Conservation (phyloP, 495 filamentous ascomycete genomes). For the Talaromyces wortmannii region DNA sequence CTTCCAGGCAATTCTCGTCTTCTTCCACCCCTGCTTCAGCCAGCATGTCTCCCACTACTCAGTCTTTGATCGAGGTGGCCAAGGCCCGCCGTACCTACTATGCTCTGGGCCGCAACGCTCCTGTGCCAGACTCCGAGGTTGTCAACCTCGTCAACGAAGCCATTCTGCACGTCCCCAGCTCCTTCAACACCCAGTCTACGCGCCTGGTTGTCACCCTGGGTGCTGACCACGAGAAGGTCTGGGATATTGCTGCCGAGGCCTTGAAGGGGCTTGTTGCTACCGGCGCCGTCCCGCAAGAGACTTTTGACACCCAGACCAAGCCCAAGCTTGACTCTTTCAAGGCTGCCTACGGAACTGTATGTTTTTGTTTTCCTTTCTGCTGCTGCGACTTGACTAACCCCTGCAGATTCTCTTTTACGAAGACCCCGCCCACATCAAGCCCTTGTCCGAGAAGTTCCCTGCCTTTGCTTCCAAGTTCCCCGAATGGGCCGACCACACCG, state of each 20-base stretch:
- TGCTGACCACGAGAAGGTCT: conserved; percentile 42
- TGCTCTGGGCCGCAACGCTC: conserved; percentile 33
- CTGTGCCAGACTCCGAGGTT: conserved; percentile 41
- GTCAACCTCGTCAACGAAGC: conserved; percentile 41
- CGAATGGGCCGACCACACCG: conserved; percentile 44
- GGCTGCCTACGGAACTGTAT: conserved; percentile 42
- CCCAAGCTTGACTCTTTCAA: conserved; percentile 36
- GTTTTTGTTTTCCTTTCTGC: conserved; percentile 7
- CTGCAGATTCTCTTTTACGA: conserved; percentile 46
- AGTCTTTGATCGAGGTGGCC: conserved; percentile 30
- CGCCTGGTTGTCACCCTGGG: conserved; percentile 40
- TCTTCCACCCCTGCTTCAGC: not conserved
- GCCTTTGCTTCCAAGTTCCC: conserved; percentile 36
- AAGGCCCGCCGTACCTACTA: conserved; percentile 43
- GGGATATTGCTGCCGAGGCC: conserved; percentile 36
- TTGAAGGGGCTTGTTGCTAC: conserved; percentile 29
- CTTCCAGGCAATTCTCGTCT: not conserved
- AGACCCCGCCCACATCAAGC: conserved; percentile 35
- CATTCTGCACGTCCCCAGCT: conserved; percentile 40
- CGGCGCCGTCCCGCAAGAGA: conserved; percentile 28
- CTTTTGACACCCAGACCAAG: conserved; percentile 37
- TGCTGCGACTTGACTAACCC: not conserved
- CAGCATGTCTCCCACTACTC: conserved; percentile 17
- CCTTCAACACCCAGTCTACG: conserved; percentile 51
- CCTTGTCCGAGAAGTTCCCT: conserved; percentile 36